phyloP scores from a whole-genome alignment of 129 eudicot genomes.

The sunflower (Helianthus annuus) region HanXRQr2.0-SUNRISE NC_035449.2:189975217-189975716 shows the following conservation, averaged over 20 bases:
- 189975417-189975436: slow-evolving; percentile 40
- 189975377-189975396: slow-evolving; percentile 28
- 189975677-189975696: too few species aligned
- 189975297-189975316: neutral
- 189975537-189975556: neutral
- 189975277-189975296: neutral
- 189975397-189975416: slow-evolving; percentile 18
- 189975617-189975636: neutral
- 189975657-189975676: too few species aligned
- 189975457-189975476: slow-evolving; percentile 4
- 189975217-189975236: too few species aligned
- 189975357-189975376: slow-evolving; percentile 25
- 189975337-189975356: slow-evolving; percentile 12
- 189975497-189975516: neutral
- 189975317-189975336: neutral
- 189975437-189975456: slow-evolving; percentile 36
- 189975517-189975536: neutral
- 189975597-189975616: neutral
- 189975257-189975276: neutral
- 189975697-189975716: too few species aligned
- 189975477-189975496: slow-evolving; percentile 15
- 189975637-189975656: neutral
- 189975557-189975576: neutral
- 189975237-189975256: too few species aligned
- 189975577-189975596: neutral